Evolutionary conservation across 306 rosid species (phyloP).

Genomic region (Quercus aquifolioides): DNA sequence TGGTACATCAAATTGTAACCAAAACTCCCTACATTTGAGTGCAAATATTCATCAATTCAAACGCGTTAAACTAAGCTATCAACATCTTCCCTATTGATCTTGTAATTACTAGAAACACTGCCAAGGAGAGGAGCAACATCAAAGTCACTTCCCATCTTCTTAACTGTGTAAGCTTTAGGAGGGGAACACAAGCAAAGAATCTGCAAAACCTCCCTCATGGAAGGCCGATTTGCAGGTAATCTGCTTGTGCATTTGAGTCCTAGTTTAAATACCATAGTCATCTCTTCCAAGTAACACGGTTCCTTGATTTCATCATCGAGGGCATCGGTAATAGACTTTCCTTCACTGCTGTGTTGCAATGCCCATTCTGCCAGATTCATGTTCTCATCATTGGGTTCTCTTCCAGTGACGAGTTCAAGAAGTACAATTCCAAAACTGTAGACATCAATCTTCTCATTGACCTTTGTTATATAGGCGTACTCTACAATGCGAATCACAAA

Average conservation of each 20-base stretch:
- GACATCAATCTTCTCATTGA: slow-evolving; percentile 73
- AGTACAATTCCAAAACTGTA: slow-evolving; percentile 89
- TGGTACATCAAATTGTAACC: background rate
- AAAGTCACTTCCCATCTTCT: slow-evolving; percentile 36
- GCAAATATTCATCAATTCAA: background rate
- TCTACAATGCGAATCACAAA: slow-evolving; percentile 41
- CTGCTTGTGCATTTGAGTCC: slow-evolving; percentile 75
- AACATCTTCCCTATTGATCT: slow-evolving; percentile 32
- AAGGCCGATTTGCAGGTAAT: slow-evolving; percentile 62
- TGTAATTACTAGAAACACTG: slow-evolving; percentile 47
- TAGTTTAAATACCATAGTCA: slow-evolving; percentile 59
- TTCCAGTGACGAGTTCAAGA: slow-evolving; percentile 78
- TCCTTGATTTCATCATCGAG: slow-evolving; percentile 58
- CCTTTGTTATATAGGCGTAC: slow-evolving; percentile 61
- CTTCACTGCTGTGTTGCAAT: slow-evolving; percentile 50
- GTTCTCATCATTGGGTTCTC: slow-evolving; percentile 53
- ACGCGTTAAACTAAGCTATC: slow-evolving; percentile 27
- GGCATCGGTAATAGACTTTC: slow-evolving; percentile 41
- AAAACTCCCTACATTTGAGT: background rate
- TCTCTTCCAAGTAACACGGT: slow-evolving; percentile 45
- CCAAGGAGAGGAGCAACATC: slow-evolving; percentile 60
- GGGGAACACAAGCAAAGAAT: slow-evolving; percentile 49
- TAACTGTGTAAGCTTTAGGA: slow-evolving; percentile 19
- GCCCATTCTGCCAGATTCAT: slow-evolving; percentile 75
- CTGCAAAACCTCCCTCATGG: slow-evolving; percentile 63